Evolutionary conservation across 352 stramenopile genomes (phyloP).

Genomic region (Pythium dissotocum): DNA sequence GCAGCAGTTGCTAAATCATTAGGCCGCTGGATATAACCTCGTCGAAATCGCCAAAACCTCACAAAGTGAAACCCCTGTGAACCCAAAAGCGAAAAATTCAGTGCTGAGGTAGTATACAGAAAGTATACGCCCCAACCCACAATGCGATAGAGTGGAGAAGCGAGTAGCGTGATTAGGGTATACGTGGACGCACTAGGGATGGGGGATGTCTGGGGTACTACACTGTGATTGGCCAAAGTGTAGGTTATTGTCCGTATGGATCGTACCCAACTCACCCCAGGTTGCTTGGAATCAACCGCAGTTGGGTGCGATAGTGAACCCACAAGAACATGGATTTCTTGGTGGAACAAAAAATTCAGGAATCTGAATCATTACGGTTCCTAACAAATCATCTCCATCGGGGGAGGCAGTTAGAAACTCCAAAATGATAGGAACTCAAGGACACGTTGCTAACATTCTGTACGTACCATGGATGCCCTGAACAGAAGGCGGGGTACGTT

Average conservation of each 20-base stretch:
- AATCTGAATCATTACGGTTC: constrained; percentile 1
- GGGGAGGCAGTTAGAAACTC: neutral
- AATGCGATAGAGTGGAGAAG: neutral
- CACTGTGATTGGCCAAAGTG: neutral
- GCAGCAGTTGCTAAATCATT: constrained; percentile 11
- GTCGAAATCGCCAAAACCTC: constrained; percentile 20
- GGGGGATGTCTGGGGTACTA: neutral
- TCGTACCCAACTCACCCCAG: neutral
- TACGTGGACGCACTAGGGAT: neutral
- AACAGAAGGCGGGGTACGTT: neutral
- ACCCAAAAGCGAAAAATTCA: constrained; percentile 11
- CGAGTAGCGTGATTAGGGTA: neutral
- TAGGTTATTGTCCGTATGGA: neutral
- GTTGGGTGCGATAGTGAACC: neutral
- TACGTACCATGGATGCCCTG: neutral
- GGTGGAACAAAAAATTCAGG: constrained; percentile 1
- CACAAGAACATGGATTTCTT: neutral
- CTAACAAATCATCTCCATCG: neutral
- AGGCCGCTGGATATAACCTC: neutral
- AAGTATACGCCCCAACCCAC: constrained; percentile 1
- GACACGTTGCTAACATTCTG: neutral
- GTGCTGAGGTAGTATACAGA: neutral
- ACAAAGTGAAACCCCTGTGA: constrained; percentile 10
- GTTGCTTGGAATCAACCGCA: neutral
- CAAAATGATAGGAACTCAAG: neutral